Evolutionary conservation across 139 green algal species (phyloP), one percentile per base, ranked within the genome.

Genomic region (Chlamydomonas applanata): DNA sequence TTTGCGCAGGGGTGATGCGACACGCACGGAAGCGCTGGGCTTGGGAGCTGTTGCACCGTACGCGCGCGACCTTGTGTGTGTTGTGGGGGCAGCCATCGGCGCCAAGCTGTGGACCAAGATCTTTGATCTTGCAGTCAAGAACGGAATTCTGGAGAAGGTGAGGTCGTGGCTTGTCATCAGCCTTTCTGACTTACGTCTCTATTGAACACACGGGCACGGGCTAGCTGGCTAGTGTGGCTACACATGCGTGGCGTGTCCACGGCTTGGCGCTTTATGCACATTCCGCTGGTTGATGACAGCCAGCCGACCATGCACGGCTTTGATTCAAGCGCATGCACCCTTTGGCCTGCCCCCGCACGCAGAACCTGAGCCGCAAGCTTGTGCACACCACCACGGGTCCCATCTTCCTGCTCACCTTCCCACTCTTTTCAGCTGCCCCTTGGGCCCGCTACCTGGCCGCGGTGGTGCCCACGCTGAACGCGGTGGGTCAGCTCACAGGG

Each of bases 281-380:
- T 5, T 49, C 25, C 9, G 13, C 25, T 49, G 27, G 61, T 45
- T 56, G 53, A 65, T 13, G 14, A 4, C 27, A 57, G 25, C 16
- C 30, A 36, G 30, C 34, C 32, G 16, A 20, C 22, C 53, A 59
- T n/a, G n/a, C n/a, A n/a, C n/a, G n/a, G n/a, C n/a, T n/a, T n/a
- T n/a, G n/a, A n/a, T n/a, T n/a, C n/a, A n/a, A n/a, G n/a, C n/a
- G n/a, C n/a, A n/a, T n/a, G n/a, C n/a, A n/a, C 4, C 22, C 24
- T 36, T 3, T 11, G 20, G 35, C 24, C 33, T 33, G 57, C 34
- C 13, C n/a, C 25, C 16, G 0, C 4, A 9, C 49, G 72, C 84
- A 95, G 88, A 98, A 95, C 32, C 76, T 97, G 30, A 94, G 84
- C 67, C 86, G 94, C 32, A 98, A 98, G 83, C 79, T 98, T 69